These are phyloP conservation scores for Platanthera zijinensis DNA, from an alignment of 106 monocot genomes.

Conservation along the genomic window DNA sequence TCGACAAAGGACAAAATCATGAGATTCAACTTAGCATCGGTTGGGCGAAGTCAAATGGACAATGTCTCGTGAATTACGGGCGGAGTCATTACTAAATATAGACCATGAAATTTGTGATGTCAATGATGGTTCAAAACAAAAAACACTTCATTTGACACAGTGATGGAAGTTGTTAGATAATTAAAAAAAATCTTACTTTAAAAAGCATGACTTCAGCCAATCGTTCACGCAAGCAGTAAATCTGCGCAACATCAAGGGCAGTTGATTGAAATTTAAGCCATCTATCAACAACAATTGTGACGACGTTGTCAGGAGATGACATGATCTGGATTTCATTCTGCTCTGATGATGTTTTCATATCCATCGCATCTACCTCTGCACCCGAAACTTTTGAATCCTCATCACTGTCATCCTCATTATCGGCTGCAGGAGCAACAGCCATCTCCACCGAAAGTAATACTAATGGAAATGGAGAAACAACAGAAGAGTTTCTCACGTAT, in stretches of 20 bases:
- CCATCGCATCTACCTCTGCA: constrained; percentile 49
- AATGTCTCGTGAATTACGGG: too few species aligned
- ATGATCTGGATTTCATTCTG: constrained; percentile 49
- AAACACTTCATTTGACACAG: neutral
- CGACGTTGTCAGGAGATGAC: constrained; percentile 82
- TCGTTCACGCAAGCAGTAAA: constrained; percentile 86
- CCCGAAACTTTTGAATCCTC: constrained; percentile 35
- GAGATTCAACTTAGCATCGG: neutral
- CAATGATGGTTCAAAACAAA: neutral
- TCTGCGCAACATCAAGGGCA: constrained; percentile 92
- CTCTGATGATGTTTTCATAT: constrained; percentile 15
- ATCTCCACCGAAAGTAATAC: constrained; percentile 70
- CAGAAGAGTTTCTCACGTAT: constrained; percentile 63
- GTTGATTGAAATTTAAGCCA: constrained; percentile 77
- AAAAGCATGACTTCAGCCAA: constrained; percentile 70
- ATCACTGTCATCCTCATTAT: constrained; percentile 34
- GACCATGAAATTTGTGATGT: neutral
- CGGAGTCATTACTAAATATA: neutral
- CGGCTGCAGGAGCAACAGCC: constrained; percentile 67
- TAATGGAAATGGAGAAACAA: constrained; percentile 69
- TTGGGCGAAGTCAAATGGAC: neutral
- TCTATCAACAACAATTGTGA: constrained; percentile 70
- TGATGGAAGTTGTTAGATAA: neutral
- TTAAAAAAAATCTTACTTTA: constrained; percentile 39
- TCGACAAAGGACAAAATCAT: too few species aligned